Percentiles rank a stretch among this genome's conserved stretches.
Conservation (phyloP, 2,329 filamentous ascomycete species). For the Fusarium verticillioides region DNA sequence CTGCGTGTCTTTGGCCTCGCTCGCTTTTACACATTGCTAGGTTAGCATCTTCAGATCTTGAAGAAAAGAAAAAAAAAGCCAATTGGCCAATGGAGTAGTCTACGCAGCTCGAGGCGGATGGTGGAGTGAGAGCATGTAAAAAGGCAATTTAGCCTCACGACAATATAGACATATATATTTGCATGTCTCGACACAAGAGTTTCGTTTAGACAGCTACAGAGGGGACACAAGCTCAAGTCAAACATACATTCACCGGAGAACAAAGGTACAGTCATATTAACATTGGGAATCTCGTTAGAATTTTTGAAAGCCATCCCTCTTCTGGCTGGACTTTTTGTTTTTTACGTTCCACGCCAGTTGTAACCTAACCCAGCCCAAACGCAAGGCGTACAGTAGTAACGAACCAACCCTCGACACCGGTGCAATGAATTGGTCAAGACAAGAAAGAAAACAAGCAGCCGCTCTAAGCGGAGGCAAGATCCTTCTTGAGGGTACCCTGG, state of each 20-base stretch:
- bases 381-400: slow-evolving; percentile 45
- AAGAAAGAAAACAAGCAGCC: slow-evolving; percentile 55
- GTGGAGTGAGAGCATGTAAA: too few relatives aligned
- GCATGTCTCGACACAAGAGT: background rate
- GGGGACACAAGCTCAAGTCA: background rate
- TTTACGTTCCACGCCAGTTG: slow-evolving; percentile 51
- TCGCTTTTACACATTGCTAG: background rate
- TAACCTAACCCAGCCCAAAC: slow-evolving; percentile 52
- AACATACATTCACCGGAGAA: slow-evolving; percentile 10
- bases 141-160: background rate
- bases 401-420: slow-evolving; percentile 65
- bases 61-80: background rate
- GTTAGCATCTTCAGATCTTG: background rate
- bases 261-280: slow-evolving; percentile 42
- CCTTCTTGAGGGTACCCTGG: slow-evolving; percentile 99
- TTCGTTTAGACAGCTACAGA: background rate
- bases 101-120: background rate
- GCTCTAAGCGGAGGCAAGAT: slow-evolving; percentile 66
- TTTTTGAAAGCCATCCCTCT: slow-evolving; percentile 48
- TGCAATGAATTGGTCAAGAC: slow-evolving; percentile 58
- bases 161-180: background rate
- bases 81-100: background rate
- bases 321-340: slow-evolving; percentile 50
- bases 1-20: background rate
- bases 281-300: slow-evolving; percentile 51